Base-by-base conservation (phyloP, 768 basidiomycete species). In the Plicaturopsis crispa region DNA sequence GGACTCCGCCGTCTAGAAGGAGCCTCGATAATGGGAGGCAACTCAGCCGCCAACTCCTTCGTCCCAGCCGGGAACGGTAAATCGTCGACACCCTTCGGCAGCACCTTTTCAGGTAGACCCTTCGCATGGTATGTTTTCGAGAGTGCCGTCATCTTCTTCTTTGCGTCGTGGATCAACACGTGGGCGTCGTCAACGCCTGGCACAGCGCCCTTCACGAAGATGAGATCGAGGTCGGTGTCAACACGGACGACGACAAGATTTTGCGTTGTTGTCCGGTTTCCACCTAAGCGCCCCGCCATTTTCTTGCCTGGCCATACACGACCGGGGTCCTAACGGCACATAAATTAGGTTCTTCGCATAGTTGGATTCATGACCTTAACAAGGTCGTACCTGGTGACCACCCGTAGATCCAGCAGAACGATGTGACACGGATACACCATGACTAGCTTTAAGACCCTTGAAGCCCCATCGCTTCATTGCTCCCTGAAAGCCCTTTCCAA, bases 381-480 rank as follows among this genome's bases (percentile, higher is more conserved):
- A n/a, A n/a, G n/a, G 17, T 58, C 70, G 44, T 47, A 91, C 93
- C 70, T 97, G 94, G 57, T 94, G 89, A 50, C 85, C 85, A 60
- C 96, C 96, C 6, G 87, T 93, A 5, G 92, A 86, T 52, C 96
- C 96, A 18, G 83, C 78, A 6, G 84, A 84, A 54, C 96, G 84
- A 69, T 98, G 96, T 6, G 89, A 89, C 47, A 92, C 55, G 44
- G 96, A 97, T 33, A 89, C 87, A 81, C 96, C 96, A 56, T 99
- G 96, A 61, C 89, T 88, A 2, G 91, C 93, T 33, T 80, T 76
- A 21, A 92, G 63, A 61, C 96, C 96, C 51, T 81, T 75, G 65
- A 94, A 98, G 23, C 84, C 82, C 80, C 90, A 92, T 33, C 89
- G 72, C 58, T 98, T 99, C 96, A 99, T 99, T 20, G 74, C 80